Evolutionary conservation across 31 red algal genomes (phyloP), one percentile per base, ranked within the genome.

Genomic region (Pterothamnion heteromorphum): DNA sequence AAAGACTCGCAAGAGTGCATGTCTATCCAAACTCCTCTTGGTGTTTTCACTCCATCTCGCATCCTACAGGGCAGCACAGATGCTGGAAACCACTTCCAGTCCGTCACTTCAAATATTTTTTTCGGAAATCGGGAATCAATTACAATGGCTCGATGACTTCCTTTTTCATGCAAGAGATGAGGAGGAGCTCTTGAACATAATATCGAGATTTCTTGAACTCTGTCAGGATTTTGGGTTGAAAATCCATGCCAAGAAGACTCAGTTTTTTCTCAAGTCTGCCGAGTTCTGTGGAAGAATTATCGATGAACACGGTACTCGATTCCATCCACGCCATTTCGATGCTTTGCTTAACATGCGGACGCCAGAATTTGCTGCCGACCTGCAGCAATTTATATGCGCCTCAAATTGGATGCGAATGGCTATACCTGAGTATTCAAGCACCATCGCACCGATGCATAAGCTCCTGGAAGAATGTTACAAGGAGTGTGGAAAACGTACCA

Each of bases 61-160:
- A 37, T 74, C 5, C 24, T 90, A 28, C 87, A 90, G 30, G 87
- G 87, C 2, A 26, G 87, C 30, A 90, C n/a, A 3, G 87, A 90
- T 27, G 9, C 87, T 2, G 87, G 87, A n/a, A 90, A 90, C 31
- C 87, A 90, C 9, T 76, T 90, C 44, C 87, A 90, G 43, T 22
- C 83, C 3, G 30, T 30, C 3, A 87, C 83, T 24, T 30, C 27
- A 32, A n/a, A 38, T 3, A 22, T 87, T 5, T 87, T 87, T 22
- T 30, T 41, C 30, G 30, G 27, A 5, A 30, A 37, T 37, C 2
- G 35, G 43, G 44, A 24, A 90, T 3, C 57, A 35, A 4, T 5
- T 90, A 4, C 57, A 90, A 28, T 90, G 87, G 44, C 36, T 90
- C 23, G 87, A 90, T 27, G 44, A 90, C 74, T 90, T 90, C 31